Evolutionary conservation across 108 stramenopile genomes (phyloP).

Genomic region (Nitzschia palea): DNA sequence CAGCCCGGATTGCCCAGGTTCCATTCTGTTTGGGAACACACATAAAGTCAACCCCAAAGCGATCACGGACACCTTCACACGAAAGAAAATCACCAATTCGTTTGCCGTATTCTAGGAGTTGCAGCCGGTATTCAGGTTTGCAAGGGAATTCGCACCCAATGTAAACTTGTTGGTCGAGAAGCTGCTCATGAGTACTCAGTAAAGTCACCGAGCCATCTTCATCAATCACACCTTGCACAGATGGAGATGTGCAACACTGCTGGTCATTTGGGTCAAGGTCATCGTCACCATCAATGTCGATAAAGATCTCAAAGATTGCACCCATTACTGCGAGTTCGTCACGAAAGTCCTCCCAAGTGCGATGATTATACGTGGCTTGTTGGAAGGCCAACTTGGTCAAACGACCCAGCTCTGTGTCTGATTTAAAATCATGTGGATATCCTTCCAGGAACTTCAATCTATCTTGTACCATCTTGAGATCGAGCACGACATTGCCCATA

Average conservation of each 20-base stretch:
- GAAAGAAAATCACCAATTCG: neutral
- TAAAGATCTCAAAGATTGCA: neutral
- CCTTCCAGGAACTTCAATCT: neutral
- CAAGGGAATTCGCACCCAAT: constrained; percentile 2
- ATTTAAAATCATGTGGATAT: neutral
- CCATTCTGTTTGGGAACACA: neutral
- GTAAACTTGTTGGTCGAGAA: neutral
- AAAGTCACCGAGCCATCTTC: neutral
- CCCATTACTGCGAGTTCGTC: neutral
- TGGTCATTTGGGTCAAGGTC: too few species aligned
- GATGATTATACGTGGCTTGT: neutral
- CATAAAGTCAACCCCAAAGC: neutral
- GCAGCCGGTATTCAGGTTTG: neutral
- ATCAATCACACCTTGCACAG: neutral
- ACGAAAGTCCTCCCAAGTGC: neutral
- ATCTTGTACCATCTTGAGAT: neutral
- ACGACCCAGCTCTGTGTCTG: neutral
- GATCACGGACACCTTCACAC: neutral
- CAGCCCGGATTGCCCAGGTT: neutral
- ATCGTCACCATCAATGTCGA: too few species aligned
- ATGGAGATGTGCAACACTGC: neutral
- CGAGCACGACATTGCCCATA: constrained; percentile 1
- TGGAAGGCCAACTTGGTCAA: neutral
- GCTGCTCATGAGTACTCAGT: neutral
- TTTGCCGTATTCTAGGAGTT: neutral